Base-by-base conservation (phyloP, 2,329 filamentous ascomycete genomes). In the Drechslera avenae region DNA sequence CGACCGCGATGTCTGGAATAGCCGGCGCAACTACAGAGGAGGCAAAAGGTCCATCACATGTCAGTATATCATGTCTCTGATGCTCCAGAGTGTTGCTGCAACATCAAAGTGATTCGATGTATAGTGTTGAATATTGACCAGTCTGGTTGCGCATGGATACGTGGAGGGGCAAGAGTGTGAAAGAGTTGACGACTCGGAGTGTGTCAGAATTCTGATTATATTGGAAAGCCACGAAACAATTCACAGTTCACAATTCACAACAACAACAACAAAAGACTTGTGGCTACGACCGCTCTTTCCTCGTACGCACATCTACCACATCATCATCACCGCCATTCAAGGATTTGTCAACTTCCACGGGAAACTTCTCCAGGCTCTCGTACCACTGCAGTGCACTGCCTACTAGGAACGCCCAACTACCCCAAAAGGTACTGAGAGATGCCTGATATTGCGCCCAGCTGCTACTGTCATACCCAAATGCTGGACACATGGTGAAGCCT, bases 401-500 rank as follows among this genome's bases (percentile, higher is more conserved):
- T 18, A 70, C 62, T 53, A 73, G 52, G 45, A 72, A 72, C 0
- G 69, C 68, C 67, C 67, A 73, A 21, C 65, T 69, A 9, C 64
- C 69, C 69, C 69, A 71, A 19, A 72, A 73, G 2, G 69, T 72
- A 45, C 58, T 63, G 23, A 66, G 51, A 7, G 50, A 56, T 3
- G 67, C 59, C 43, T 73, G 69, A 41, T 71, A 73, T 43, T 71
- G 66, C 13, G 63, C 62, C 70, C 69, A 71, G 32, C 59, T 67
- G 5, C 35, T 49, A 5, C 43, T 43, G 42, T 71, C 62, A 17
- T 68, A 72, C 18, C 71, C 72, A 53, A 73, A 73, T 1, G 62
- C 64, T 5, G 72, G 66, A 57, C 67, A 66, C 23, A 76, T 50
- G 4, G 83, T 86, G 63, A 87, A 88, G 0, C 85, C 85, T 18